Percentiles rank a stretch among this genome's conserved stretches.
phyloP scores from a whole-genome alignment of 768 basidiomycete species.

The Termitomyces sp. region DNA sequence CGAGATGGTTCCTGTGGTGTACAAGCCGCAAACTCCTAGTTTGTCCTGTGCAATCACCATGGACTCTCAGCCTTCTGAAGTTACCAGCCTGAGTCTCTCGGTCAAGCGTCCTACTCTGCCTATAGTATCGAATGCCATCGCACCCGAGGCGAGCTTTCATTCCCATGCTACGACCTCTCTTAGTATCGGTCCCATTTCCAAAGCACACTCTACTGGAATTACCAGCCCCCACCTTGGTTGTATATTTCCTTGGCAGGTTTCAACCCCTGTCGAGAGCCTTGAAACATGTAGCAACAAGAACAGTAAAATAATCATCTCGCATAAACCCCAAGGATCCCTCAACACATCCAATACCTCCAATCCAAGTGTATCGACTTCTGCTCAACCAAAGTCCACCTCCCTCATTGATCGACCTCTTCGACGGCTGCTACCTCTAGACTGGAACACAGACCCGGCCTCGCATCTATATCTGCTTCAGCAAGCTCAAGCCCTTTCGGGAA shows the following conservation, averaged over 20 bases:
- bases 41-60: background rate
- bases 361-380: background rate
- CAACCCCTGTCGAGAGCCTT: background rate
- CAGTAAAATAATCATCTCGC: background rate
- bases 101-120: background rate
- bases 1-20: constrained; percentile 8
- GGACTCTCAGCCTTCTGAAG: background rate
- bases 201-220: background rate
- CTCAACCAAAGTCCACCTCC: background rate
- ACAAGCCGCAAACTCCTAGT: background rate
- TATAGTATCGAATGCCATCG: background rate
- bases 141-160: background rate
- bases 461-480: background rate
- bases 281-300: background rate
- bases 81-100: background rate
- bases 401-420: background rate
- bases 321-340: background rate
- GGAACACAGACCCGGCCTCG: background rate
- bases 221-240: background rate
- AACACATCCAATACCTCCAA: background rate
- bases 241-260: background rate
- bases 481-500: background rate
- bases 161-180: background rate
- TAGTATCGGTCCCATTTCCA: background rate
- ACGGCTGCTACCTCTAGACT: background rate